phyloP scores from a whole-genome alignment of 2,329 filamentous ascomycete genomes.

The Thielaviopsis musarum region DNA sequence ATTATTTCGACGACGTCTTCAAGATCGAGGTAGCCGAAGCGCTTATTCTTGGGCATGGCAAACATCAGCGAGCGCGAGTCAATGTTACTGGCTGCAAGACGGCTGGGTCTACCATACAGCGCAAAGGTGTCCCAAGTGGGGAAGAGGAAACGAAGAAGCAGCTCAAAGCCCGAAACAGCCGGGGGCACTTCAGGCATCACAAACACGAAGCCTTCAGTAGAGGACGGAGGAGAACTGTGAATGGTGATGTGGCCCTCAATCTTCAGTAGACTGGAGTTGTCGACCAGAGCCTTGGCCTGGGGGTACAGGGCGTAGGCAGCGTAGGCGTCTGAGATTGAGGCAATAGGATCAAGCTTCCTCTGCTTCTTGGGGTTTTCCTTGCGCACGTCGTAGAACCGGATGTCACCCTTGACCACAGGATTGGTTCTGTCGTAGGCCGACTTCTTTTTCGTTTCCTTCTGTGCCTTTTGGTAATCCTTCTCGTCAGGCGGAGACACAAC shows the following conservation, averaged over 20 bases:
- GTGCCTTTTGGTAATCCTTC: slow-evolving; percentile 71
- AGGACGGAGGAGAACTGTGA: slow-evolving; percentile 59
- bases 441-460: slow-evolving; percentile 68
- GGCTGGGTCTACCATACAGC: slow-evolving; percentile 76
- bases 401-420: slow-evolving; percentile 62
- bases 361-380: slow-evolving; percentile 67
- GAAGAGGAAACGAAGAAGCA: slow-evolving; percentile 83
- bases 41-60: slow-evolving; percentile 76
- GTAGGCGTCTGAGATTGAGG: slow-evolving; percentile 78
- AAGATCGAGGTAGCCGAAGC: slow-evolving; percentile 82
- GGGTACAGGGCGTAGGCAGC: slow-evolving; percentile 93
- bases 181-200: slow-evolving; percentile 91
- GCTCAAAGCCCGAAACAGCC: slow-evolving; percentile 88
- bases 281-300: slow-evolving; percentile 81
- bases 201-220: slow-evolving; percentile 87
- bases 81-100: slow-evolving; percentile 71
- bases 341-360: slow-evolving; percentile 81
- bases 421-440: slow-evolving; percentile 64
- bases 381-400: slow-evolving; percentile 84
- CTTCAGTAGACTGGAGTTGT: slow-evolving; percentile 86
- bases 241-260: slow-evolving; percentile 83
- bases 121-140: slow-evolving; percentile 87
- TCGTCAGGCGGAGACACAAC: slow-evolving; percentile 85
- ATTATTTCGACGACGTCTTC: slow-evolving; percentile 72
- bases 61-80: slow-evolving; percentile 93